Base-by-base conservation (phyloP, 257 asterid species). In the Solanum peruvianum region DNA sequence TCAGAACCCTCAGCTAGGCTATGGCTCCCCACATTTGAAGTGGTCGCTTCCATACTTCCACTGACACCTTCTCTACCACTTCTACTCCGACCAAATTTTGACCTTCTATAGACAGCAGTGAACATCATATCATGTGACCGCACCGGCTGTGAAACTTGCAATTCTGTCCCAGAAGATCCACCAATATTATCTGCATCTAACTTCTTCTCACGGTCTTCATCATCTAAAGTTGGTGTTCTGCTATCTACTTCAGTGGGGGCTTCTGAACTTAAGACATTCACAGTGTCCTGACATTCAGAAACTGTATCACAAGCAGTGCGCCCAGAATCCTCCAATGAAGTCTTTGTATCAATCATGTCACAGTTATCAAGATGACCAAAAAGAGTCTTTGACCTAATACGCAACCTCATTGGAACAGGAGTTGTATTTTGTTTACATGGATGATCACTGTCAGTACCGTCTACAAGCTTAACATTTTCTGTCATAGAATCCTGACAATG, bases 21-120 rank as follows among this genome's bases (percentile, higher is more conserved):
- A 87, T 83, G 91, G 75, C 85, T 92, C 52, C 71, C 94, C 86
- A 77, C 89, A 71, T 91, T 89, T 29, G 98, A 95, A 89, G 95
- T 91, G 89, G 97, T 92, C n/a, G 96, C 92, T 87, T 91, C 93
- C 90, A 87, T 91, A 89, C 88, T 86, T 84, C 92, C 91, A 85
- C 85, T 76, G 33, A 70, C 91, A 29, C 89, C 92, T 86, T 92
- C 98, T 85, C 86, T 90, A 90, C 93, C 93, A 82, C 86, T 90
- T 91, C 93, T 94, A 81, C 91, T 88, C 90, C 91, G 92, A 70
- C 91, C 89, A 90, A 92, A 88, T 91, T 90, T 96, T 87, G 91
- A 91, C 93, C 99, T 93, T 90, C 93, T 87, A 91, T 97, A 97
- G 88, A 97, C 98, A 73, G 98, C 96, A 76, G 93, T 87, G 82